phyloP scores from a whole-genome alignment of 305 asterid genomes.

The Nicotiana rustica region DNA sequence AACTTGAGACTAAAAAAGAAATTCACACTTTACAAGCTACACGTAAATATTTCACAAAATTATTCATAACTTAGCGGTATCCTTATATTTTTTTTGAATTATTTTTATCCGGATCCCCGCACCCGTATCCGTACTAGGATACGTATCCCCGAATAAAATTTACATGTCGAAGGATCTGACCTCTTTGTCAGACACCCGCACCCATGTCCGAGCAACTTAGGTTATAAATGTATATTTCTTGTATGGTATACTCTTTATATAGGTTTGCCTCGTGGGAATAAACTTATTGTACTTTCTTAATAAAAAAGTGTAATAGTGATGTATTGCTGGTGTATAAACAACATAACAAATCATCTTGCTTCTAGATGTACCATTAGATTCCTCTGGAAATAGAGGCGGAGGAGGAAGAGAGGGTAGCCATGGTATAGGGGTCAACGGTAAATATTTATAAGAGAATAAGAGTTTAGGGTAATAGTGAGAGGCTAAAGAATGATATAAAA shows the following conservation, averaged over 20 bases:
- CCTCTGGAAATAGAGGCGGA: conserved; percentile 11
- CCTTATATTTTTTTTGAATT: too few species aligned
- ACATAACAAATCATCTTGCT: neutral
- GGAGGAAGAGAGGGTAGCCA: conserved; percentile 7
- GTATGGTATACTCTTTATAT: neutral
- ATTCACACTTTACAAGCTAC: too few species aligned
- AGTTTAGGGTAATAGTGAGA: neutral
- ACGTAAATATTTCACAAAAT: too few species aligned
- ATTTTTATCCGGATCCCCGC: too few species aligned
- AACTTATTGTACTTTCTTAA: neutral
- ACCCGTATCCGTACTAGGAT: too few species aligned
- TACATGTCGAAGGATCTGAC: too few species aligned
- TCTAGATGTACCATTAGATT: neutral
- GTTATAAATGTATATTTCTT: neutral
- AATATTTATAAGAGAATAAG: neutral
- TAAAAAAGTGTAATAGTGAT: neutral
- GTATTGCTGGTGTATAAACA: conserved; percentile 9
- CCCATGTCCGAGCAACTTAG: too few species aligned
- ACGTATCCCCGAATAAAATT: too few species aligned
- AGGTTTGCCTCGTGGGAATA: neutral
- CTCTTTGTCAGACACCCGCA: too few species aligned
- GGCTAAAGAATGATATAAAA: neutral
- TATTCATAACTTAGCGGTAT: too few species aligned
- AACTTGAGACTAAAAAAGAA: too few species aligned
- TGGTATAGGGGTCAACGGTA: neutral